phyloP scores from a whole-genome alignment of 208 protist species.

The Leptomonas pyrrhocoris region DNA sequence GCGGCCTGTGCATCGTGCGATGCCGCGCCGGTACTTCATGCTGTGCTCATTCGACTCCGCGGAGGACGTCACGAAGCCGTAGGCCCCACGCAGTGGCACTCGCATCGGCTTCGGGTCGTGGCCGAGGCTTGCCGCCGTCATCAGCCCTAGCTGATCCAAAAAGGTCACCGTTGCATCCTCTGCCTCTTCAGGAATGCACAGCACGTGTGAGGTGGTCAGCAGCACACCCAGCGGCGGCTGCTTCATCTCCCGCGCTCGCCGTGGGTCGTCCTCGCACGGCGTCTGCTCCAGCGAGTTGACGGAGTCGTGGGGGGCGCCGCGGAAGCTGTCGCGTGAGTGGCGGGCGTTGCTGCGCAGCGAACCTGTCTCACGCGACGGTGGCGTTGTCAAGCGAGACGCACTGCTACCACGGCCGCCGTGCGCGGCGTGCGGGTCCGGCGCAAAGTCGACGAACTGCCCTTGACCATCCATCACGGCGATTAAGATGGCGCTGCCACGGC shows the following conservation, averaged over 20 bases:
- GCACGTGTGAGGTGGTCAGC: constrained; percentile 79
- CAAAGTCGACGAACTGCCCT: constrained; percentile 22
- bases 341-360: background rate
- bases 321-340: constrained; percentile 11
- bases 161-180: constrained; percentile 53
- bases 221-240: constrained; percentile 46
- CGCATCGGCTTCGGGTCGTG: constrained; percentile 49
- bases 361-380: background rate
- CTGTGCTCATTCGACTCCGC: constrained; percentile 17
- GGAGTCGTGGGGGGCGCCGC: background rate
- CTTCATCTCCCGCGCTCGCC: background rate
- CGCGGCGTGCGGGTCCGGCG: background rate
- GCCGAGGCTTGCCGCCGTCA: constrained; percentile 54
- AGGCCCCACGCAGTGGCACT: constrained; percentile 53
- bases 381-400: background rate
- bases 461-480: constrained; percentile 41
- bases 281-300: background rate
- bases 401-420: background rate
- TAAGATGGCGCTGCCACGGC: constrained; percentile 71
- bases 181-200: constrained; percentile 42
- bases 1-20: background rate
- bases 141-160: constrained; percentile 77
- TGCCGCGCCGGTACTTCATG: constrained; percentile 5
- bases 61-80: constrained; percentile 64
- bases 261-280: constrained; percentile 1